Conservation (phyloP, 306 rosid genomes). For the Ochetophila trinervis region DNA sequence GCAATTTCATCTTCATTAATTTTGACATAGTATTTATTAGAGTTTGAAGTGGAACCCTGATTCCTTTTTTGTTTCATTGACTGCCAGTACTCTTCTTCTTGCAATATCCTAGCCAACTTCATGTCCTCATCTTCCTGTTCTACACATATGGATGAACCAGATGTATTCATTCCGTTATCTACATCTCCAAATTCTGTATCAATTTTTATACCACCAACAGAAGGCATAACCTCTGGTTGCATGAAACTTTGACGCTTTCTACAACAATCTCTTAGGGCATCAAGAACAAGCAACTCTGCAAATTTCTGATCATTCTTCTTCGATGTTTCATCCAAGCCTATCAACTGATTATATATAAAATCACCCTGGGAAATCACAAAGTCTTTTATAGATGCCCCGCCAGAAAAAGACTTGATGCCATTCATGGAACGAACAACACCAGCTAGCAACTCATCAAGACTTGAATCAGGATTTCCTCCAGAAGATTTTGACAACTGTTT, state of each 20-base stretch:
- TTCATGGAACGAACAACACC: constrained; percentile 76
- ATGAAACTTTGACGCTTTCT: constrained; percentile 36
- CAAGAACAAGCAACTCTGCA: constrained; percentile 61
- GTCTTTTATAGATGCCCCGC: constrained; percentile 65
- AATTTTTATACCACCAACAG: constrained; percentile 54
- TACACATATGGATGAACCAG: constrained; percentile 25
- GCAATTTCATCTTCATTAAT: constrained; percentile 94
- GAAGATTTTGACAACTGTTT: constrained; percentile 56
- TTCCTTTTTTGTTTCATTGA: constrained; percentile 63
- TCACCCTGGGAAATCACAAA: constrained; percentile 77
- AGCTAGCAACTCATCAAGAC: constrained; percentile 86
- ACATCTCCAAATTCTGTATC: constrained; percentile 34
- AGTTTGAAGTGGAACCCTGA: constrained; percentile 34
- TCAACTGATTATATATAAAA: constrained; percentile 72
- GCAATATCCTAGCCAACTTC: constrained; percentile 74
- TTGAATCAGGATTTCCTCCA: constrained; percentile 58
- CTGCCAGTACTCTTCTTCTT: constrained; percentile 82
- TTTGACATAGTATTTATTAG: constrained; percentile 70
- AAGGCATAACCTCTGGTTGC: constrained; percentile 32
- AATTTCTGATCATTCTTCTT: constrained; percentile 56
- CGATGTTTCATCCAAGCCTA: constrained; percentile 69
- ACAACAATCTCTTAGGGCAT: constrained; percentile 60
- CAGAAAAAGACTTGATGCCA: constrained; percentile 59
- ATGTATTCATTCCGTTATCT: constrained; percentile 23
- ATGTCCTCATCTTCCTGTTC: constrained; percentile 64